phyloP scores from a whole-genome alignment of 2,329 filamentous ascomycete genomes.

The Cladosporium sp. region DNA sequence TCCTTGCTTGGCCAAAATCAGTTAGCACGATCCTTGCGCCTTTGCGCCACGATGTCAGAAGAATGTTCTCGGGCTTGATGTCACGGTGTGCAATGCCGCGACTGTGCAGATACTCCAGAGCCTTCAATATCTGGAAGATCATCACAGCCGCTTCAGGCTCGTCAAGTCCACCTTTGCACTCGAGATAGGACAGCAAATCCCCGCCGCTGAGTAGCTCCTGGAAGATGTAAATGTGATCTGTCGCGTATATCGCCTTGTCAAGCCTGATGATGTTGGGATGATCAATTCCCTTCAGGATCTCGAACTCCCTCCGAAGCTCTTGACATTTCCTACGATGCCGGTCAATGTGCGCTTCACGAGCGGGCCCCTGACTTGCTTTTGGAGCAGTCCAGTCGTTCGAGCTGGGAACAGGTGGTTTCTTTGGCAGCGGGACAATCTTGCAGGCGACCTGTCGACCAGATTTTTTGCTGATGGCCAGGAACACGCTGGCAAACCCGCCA shows the following conservation, averaged over 20 bases:
- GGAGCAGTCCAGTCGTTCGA: not conserved
- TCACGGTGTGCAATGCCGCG: conserved; percentile 57
- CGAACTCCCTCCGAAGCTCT: conserved; percentile 35
- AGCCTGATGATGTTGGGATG: conserved; percentile 60
- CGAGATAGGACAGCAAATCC: conserved; percentile 58
- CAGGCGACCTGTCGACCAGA: conserved; percentile 62
- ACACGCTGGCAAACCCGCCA: conserved; percentile 53
- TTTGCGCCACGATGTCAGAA: conserved; percentile 51
- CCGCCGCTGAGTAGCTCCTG: conserved; percentile 58
- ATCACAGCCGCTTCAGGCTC: conserved; percentile 53
- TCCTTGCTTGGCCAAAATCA: conserved; percentile 57
- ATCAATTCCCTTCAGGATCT: conserved; percentile 48
- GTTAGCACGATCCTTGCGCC: conserved; percentile 54
- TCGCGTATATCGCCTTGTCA: conserved; percentile 53
- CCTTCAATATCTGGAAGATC: conserved; percentile 53
- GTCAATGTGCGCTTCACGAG: not conserved
- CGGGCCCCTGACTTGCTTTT: not conserved
- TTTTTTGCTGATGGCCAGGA: conserved; percentile 49
- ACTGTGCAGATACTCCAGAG: conserved; percentile 55
- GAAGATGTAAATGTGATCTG: conserved; percentile 56
- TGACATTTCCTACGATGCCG: conserved; percentile 5
- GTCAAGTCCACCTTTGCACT: conserved; percentile 44
- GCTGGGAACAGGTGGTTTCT: not conserved
- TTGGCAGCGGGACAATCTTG: conserved; percentile 57
- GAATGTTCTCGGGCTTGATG: conserved; percentile 60